A percentile compares a stretch with the other conserved stretches of the same genome.
Evolutionary conservation across 257 asterid genomes (phyloP).

Genomic region (Nicotiana sylvestris): DNA sequence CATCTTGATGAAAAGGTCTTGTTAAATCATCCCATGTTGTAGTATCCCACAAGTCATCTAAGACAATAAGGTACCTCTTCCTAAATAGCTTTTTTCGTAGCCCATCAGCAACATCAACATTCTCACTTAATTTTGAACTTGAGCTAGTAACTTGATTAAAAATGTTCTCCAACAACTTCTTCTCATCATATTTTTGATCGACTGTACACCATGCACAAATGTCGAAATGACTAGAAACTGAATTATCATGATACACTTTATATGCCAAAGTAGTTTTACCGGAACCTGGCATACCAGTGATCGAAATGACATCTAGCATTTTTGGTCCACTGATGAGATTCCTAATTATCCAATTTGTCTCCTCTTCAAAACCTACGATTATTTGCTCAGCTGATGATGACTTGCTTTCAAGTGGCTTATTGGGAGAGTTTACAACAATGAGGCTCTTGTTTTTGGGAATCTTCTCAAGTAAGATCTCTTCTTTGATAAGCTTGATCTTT

Average conservation of each 20-base stretch:
- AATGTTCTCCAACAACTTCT: background rate
- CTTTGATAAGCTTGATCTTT: background rate
- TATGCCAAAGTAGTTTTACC: background rate
- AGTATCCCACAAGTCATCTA: conserved; percentile 24
- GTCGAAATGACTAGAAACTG: background rate
- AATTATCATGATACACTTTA: background rate
- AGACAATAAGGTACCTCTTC: conserved; percentile 14
- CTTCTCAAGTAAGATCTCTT: background rate
- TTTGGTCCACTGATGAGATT: background rate
- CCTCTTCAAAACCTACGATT: conserved; percentile 8
- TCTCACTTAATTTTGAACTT: background rate
- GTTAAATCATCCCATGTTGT: conserved; percentile 11
- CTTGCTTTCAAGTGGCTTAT: background rate
- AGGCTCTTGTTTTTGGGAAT: background rate
- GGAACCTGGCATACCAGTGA: background rate
- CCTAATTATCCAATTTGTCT: background rate
- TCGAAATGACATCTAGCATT: background rate
- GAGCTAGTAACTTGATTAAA: background rate
- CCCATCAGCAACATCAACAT: background rate
- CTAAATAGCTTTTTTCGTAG: background rate
- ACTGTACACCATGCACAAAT: conserved; percentile 12
- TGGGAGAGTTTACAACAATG: background rate
- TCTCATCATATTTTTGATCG: background rate
- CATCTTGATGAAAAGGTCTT: background rate
- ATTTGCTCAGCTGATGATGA: background rate